Evolutionary conservation across 108 stramenopile species (phyloP), one percentile per base, ranked within the genome.

Genomic region (Nitzschia sp.): DNA sequence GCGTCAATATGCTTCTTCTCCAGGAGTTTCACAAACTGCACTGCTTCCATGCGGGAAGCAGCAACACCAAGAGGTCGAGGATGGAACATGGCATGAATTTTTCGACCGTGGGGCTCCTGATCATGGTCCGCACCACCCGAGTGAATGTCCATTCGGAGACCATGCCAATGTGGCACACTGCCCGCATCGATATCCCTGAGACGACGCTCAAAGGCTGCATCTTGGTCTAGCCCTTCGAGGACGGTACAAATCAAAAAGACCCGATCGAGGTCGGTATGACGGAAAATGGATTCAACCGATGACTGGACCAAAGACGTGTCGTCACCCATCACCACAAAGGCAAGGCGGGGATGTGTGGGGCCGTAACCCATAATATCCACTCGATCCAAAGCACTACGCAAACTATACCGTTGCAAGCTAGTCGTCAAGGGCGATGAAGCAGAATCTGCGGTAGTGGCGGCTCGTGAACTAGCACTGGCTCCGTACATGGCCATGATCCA

Each of bases 341-440:
- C 87, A 10, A 87, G 72, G 3, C 91, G 82, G 8, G 91, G 91
- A 64, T 80, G 80, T n/a, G 83, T 79, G 2, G 86, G 84, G 1
- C 91, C 91, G 57, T 89, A 92, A 24, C 91, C 91, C 73, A 86
- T 73, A 24, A 87, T 63, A 61, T 92, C 91, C 10, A 83, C 83
- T 9, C 86, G 80, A 69, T 83, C 83, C 62, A 91, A 50, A 8
- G 77, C 75, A 58, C 63, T 73, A 21, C 82, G 80, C 56, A 83
- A 51, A 34, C 60, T 69, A 8, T 57, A 10, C 9, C 39, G 63
- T 42, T 37, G 53, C 48, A 42, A 10, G 8, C 24, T 44, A 7
- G 41, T 19, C 2, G 38, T 53, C 8, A 19, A 39, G 40, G 64
- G 15, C 37, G 60, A 19, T 22, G 42, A 21, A 21, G 25, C 55